These are phyloP conservation scores for Vigna mungo DNA, from an alignment of 306 rosid genomes.

Conservation along the genomic window DNA sequence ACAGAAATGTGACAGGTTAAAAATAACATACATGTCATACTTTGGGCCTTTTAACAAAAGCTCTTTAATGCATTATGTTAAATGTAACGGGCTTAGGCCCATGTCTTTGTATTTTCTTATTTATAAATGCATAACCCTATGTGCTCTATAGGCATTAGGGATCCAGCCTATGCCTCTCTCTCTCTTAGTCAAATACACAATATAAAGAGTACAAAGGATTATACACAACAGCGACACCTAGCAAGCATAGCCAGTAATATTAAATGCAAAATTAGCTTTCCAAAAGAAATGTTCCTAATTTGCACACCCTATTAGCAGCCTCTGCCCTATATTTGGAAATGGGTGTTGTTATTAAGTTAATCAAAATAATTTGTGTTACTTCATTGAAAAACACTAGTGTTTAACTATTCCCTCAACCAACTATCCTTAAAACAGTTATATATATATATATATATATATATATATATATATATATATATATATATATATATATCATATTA, in stretches of 20 bases:
- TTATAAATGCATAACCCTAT: too few species aligned
- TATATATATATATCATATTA: not conserved
- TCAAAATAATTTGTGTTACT: not conserved
- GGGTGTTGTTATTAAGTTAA: not conserved
- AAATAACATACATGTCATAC: constrained; percentile 26
- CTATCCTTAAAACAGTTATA: not conserved
- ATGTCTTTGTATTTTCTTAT: too few species aligned
- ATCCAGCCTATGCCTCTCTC: too few species aligned
- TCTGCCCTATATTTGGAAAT: constrained; percentile 1
- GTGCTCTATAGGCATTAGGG: too few species aligned
- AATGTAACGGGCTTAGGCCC: too few species aligned
- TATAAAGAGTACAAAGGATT: constrained; percentile 1
- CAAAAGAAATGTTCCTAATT: constrained; percentile 7
- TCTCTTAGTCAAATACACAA: not conserved
- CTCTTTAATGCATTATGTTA: constrained; percentile 4
- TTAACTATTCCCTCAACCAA: constrained; percentile 33
- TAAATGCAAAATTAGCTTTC: constrained; percentile 29
- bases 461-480: not conserved
- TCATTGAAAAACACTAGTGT: constrained; percentile 13
- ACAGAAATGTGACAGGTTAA: constrained; percentile 28
- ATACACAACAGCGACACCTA: constrained; percentile 19
- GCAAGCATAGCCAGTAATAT: not conserved
- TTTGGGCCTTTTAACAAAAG: constrained; percentile 37
- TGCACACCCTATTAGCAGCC: constrained; percentile 1
- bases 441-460: not conserved